A percentile compares a stretch with the other conserved stretches of the same genome.
These are phyloP conservation scores for Nakaseomyces bracarensis DNA, from an alignment of 1,139 yeast genomes.

Conservation along the genomic window DNA sequence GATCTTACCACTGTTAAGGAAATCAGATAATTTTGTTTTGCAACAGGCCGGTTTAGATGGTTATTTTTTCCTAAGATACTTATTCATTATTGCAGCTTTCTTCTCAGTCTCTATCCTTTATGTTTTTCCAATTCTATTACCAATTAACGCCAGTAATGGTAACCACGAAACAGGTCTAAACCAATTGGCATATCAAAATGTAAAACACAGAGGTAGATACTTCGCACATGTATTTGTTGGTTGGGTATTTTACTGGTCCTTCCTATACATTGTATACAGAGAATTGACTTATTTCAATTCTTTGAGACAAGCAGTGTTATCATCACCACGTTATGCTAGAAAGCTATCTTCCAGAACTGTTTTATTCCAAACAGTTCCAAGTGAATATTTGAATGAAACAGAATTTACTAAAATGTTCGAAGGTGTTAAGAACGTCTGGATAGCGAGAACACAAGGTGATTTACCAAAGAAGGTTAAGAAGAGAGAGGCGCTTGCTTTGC, in stretches of 20 bases:
- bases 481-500: conserved; percentile 45
- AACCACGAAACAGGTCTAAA: conserved; percentile 48
- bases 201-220: conserved; percentile 49
- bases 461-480: conserved; percentile 47
- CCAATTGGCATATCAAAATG: conserved; percentile 53
- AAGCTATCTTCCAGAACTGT: conserved; percentile 59
- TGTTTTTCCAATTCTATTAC: conserved; percentile 70
- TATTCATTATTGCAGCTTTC: conserved; percentile 53
- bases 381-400: conserved; percentile 41
- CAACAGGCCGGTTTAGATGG: conserved; percentile 85
- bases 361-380: conserved; percentile 55
- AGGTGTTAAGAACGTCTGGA: conserved; percentile 51
- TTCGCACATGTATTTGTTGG: conserved; percentile 68
- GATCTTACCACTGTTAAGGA: conserved; percentile 43
- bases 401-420: conserved; percentile 51
- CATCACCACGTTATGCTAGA: conserved; percentile 65
- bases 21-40: conserved; percentile 60
- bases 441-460: conserved; percentile 50
- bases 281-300: conserved; percentile 62
- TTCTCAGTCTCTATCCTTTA: conserved; percentile 57
- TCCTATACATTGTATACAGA: conserved; percentile 56
- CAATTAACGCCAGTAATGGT: conserved; percentile 83
- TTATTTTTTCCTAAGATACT: conserved; percentile 74
- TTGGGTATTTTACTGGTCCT: conserved; percentile 55
- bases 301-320: conserved; percentile 56